Evolutionary conservation across 2,329 filamentous ascomycete genomes (phyloP).

Genomic region (Bretziella fagacearum): DNA sequence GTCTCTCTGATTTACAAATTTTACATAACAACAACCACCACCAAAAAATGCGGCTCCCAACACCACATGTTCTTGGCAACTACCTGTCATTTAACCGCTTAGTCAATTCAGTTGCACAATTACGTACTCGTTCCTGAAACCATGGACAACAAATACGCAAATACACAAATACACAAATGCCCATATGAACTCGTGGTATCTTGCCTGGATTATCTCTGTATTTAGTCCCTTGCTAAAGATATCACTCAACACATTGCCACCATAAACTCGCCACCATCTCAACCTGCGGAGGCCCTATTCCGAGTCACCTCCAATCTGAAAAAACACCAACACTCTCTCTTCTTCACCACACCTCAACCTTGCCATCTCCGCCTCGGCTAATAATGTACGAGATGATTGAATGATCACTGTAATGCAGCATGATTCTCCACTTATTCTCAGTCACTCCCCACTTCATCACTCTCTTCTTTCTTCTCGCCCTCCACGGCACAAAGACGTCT

Average conservation of each 20-base stretch:
- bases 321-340: too few species aligned
- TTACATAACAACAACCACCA: conserved; percentile 1
- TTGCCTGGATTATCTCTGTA: too few species aligned
- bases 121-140: background rate
- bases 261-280: too few species aligned
- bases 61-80: background rate
- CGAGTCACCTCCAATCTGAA: too few species aligned
- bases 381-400: conserved; percentile 55
- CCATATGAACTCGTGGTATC: too few species aligned
- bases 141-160: too few species aligned
- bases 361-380: conserved; percentile 23
- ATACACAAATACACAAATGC: too few species aligned
- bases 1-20: background rate
- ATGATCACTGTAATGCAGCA: conserved; percentile 57
- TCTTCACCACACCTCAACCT: conserved; percentile 11
- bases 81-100: background rate
- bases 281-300: too few species aligned
- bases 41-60: background rate
- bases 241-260: too few species aligned
- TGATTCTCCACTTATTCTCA: conserved; percentile 41
- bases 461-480: background rate
- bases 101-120: background rate
- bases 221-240: too few species aligned
- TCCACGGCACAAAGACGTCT: background rate
- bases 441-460: background rate